Base-by-base conservation (phyloP, 345 rosid species). In the Boechera divaricarpa region DNA sequence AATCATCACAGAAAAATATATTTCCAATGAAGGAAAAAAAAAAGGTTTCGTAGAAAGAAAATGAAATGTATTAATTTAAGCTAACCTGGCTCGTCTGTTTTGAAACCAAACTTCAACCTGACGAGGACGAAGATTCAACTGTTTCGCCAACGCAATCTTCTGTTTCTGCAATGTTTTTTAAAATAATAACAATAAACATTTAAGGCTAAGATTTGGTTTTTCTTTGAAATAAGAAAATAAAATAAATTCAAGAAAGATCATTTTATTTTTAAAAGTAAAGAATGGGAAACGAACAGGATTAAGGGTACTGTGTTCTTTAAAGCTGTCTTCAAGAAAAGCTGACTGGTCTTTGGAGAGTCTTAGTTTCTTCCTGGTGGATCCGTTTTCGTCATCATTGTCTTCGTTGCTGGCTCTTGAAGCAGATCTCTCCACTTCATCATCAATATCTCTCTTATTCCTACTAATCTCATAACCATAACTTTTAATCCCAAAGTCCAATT, bases 61-160 rank as follows among this genome's bases (percentile, higher is more conserved):
- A n/a, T 32, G 24, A 39, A 47, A 61, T 11, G 12, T 63, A 11
- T 2, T 10, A 13, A 31, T 56, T 0, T 6, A 52, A 63, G 29
- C 79, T 24, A 75, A 94, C 98, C 98, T 88, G 61, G 98, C 98
- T 84, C 98, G 85, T 78, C 98, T 83, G 82, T 92, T 94, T 63
- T 94, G 98, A 80, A 94, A 94, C 98, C 98, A 94, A 8, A 92
- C 98, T 84, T 94, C 98, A 4, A 94, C 93, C 62, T 94, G 98
- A 45, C 97, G 87, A 47, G 98, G 97, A 57, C 97, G 93, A 61
- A 94, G 98, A 85, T 86, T 89, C 82, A 92, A 79, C 70, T 88
- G 94, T 58, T 89, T 90, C 4, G 98, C 98, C 82, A 94, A 71
- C 3, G 88, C 95, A 45, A 86, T 86, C 83, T 94, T 92, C 58